Base-by-base conservation (phyloP, 768 basidiomycete genomes). In the Dictyophora rubrovolvata region DNA sequence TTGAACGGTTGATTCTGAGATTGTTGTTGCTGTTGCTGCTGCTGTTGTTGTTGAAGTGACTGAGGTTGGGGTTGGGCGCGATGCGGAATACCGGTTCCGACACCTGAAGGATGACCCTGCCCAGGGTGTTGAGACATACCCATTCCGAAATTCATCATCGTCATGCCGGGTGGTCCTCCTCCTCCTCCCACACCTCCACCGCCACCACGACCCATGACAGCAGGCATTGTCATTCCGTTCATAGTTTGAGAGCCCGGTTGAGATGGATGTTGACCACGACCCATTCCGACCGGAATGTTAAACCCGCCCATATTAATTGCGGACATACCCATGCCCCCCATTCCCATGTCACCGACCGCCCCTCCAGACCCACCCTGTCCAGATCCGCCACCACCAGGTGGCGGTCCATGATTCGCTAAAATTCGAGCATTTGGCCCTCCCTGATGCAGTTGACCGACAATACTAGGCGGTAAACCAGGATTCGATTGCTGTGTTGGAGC, bases 1-100 rank as follows among this genome's bases (percentile, higher is more conserved):
- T 7, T 7, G 7, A 28, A 28, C 28, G 28, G 28, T 28, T 2
- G 7, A 28, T 28, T 28, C 7, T 28, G 28, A 28, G 28, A 28
- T 60, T 85, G 85, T 3, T 83, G 84, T 54, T 79, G 83, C 21
- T 83, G 83, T 46, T 52, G 42, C n/a, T 42, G 42, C 42, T 42
- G 42, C 42, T 42, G 42, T 42, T 42, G 42, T 42, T 42, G 42
- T 42, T 42, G 42, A 42, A 14, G 42, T n/a, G 77, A 80, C 11
- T 67, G 59, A 18, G 63, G 63, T 20, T 65, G 61, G 28, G 68
- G 68, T n/a, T 67, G 64, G n/a, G 61, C 42, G 11, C 42, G 42
- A 42, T 42, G 42, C n/a, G 42, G 12, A 14, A 42, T 4, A 12
- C 42, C 42, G 12, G 42, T n/a, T 42, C 42, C 28, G 28, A 28